A percentile compares a stretch with the other conserved stretches of the same genome.
Evolutionary conservation across 768 basidiomycete species (phyloP).

Genomic region (Hygrocybe punicea): DNA sequence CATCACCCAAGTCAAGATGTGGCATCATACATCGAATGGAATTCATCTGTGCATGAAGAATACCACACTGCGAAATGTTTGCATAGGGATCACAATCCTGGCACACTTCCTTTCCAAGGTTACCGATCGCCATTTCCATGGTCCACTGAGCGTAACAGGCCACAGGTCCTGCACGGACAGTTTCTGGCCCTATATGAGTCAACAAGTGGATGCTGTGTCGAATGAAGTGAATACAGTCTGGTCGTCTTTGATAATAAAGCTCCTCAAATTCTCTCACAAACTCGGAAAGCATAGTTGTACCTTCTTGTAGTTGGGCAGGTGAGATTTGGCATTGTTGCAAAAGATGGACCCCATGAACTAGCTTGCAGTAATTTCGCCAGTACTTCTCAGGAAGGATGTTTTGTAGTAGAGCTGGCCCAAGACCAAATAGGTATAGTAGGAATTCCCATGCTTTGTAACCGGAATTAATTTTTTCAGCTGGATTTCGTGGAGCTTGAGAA

Average conservation of each 20-base stretch:
- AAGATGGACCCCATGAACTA: conserved; percentile 9
- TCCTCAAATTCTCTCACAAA: conserved; percentile 7
- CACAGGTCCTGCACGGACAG: neutral
- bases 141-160: conserved; percentile 5
- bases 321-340: conserved; percentile 6
- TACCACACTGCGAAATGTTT: conserved; percentile 8
- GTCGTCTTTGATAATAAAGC: conserved; percentile 6
- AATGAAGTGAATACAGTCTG: neutral
- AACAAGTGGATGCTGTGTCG: conserved; percentile 3
- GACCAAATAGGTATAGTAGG: conserved; percentile 15
- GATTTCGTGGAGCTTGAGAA: conserved; percentile 32
- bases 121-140: conserved; percentile 8
- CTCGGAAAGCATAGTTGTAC: neutral
- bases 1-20: neutral
- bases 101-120: conserved; percentile 7
- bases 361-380: conserved; percentile 15
- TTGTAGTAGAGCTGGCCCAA: conserved; percentile 11
- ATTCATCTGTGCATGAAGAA: conserved; percentile 7
- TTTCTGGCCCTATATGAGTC: conserved; percentile 5
- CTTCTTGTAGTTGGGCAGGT: neutral
- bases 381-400: conserved; percentile 5
- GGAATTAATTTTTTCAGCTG: conserved; percentile 30
- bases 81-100: conserved; percentile 7
- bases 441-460: conserved; percentile 19
- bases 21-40: conserved; percentile 2